Percentiles rank a stretch among this genome's conserved stretches.
phyloP scores from a whole-genome alignment of 306 rosid species.

The Inga laurina region DNA sequence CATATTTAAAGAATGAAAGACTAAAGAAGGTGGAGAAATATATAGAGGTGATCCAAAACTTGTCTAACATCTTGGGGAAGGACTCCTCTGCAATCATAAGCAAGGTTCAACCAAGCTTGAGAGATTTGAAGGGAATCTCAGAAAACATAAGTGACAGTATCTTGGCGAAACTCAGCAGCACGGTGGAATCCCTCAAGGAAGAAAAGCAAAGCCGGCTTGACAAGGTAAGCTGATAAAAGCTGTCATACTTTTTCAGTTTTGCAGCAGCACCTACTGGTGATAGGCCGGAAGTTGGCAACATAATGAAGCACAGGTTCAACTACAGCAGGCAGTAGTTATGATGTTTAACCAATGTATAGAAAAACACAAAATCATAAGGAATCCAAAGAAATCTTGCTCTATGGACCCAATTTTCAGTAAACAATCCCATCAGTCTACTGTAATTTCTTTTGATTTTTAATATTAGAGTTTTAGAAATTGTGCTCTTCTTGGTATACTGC shows the following conservation, averaged over 20 bases:
- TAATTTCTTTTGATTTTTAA: slow-evolving; percentile 25
- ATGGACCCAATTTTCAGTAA: not conserved
- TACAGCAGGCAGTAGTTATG: not conserved
- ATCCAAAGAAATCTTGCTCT: not conserved
- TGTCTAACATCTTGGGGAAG: slow-evolving; percentile 83
- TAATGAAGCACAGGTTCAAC: not conserved
- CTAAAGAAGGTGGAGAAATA: slow-evolving; percentile 73
- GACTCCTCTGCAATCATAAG: slow-evolving; percentile 72
- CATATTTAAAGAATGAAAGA: slow-evolving; percentile 69
- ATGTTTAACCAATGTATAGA: not conserved
- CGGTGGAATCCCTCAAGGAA: slow-evolving; percentile 74
- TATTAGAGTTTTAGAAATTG: slow-evolving; percentile 12
- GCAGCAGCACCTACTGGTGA: not conserved
- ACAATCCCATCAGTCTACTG: slow-evolving; percentile 7
- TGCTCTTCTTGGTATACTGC: slow-evolving; percentile 34
- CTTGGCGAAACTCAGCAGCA: slow-evolving; percentile 69
- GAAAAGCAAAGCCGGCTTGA: slow-evolving; percentile 85
- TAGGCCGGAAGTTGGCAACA: not conserved
- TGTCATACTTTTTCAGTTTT: not conserved
- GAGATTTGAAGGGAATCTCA: slow-evolving; percentile 68
- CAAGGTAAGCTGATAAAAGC: slow-evolving; percentile 53
- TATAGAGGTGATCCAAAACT: slow-evolving; percentile 57
- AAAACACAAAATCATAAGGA: not conserved
- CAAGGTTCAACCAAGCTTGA: slow-evolving; percentile 86
- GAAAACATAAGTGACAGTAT: slow-evolving; percentile 72